Percentiles rank a stretch among this genome's conserved stretches.
Evolutionary conservation across 495 filamentous ascomycete genomes (phyloP).

Genomic region (Thozetella sp.): DNA sequence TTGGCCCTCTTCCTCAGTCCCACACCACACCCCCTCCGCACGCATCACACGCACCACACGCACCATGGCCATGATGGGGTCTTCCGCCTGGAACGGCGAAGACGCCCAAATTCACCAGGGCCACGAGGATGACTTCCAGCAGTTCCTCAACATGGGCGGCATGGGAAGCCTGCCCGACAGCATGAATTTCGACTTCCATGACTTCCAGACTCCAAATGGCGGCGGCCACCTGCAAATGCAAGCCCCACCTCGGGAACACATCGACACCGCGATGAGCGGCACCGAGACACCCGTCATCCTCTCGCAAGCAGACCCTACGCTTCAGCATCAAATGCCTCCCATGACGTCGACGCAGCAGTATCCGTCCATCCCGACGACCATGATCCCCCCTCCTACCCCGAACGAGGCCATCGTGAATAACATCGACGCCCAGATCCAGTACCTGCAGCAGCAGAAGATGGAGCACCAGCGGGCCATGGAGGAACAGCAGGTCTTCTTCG

Average conservation of each 20-base stretch:
- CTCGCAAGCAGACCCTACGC: slow-evolving; percentile 29
- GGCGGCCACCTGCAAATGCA: slow-evolving; percentile 35
- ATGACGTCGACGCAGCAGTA: slow-evolving; percentile 44
- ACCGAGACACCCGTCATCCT: slow-evolving; percentile 40
- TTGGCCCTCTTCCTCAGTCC: no score
- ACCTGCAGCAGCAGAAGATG: slow-evolving; percentile 61
- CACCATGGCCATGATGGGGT: slow-evolving; percentile 43
- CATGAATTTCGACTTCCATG: slow-evolving; percentile 50
- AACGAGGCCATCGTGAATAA: slow-evolving; percentile 47
- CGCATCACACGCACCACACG: no score
- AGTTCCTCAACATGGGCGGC: slow-evolving; percentile 54
- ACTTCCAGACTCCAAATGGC: slow-evolving; percentile 38
- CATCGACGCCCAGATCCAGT: slow-evolving; percentile 63
- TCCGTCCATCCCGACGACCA: slow-evolving; percentile 36
- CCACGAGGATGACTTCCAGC: slow-evolving; percentile 55
- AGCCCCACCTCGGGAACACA: slow-evolving; percentile 33
- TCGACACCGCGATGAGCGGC: slow-evolving; percentile 54
- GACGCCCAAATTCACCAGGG: slow-evolving; percentile 45
- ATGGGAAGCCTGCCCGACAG: slow-evolving; percentile 45
- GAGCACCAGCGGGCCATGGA: slow-evolving; percentile 56
- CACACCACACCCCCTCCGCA: no score
- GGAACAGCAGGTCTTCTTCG: slow-evolving; percentile 55
- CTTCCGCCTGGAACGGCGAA: slow-evolving; percentile 46
- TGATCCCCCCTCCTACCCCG: slow-evolving; percentile 41
- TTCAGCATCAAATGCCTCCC: slow-evolving; percentile 48